phyloP scores from a whole-genome alignment of 1,139 yeast species.

The Zygosaccharomyces pseudobailii region DNA sequence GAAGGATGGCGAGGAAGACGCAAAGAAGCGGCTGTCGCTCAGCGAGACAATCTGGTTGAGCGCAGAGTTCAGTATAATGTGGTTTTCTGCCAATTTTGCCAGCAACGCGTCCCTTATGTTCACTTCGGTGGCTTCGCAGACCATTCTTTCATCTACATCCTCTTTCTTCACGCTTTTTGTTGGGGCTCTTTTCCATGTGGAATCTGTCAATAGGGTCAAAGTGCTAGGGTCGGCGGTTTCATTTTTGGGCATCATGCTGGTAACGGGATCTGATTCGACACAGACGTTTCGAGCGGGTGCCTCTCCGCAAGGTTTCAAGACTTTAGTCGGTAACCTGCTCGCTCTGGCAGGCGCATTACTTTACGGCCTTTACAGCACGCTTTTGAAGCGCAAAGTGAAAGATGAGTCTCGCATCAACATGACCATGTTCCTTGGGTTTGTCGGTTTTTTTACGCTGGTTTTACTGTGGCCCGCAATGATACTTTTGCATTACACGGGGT shows the following conservation, averaged over 20 bases:
- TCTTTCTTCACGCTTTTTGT: slow-evolving; percentile 85
- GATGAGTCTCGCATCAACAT: slow-evolving; percentile 75
- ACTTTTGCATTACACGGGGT: slow-evolving; percentile 53
- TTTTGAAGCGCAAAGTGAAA: slow-evolving; percentile 66
- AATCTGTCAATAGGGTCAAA: slow-evolving; percentile 60
- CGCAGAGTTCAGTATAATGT: slow-evolving; percentile 73
- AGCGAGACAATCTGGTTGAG: slow-evolving; percentile 57
- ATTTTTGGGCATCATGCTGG: slow-evolving; percentile 72
- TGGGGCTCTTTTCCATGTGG: slow-evolving; percentile 73
- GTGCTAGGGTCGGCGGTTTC: slow-evolving; percentile 66
- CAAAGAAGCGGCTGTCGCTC: slow-evolving; percentile 29
- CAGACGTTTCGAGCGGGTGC: slow-evolving; percentile 3
- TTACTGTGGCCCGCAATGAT: slow-evolving; percentile 81
- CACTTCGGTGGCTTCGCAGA: slow-evolving; percentile 90
- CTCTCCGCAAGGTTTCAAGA: slow-evolving; percentile 36
- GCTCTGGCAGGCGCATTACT: slow-evolving; percentile 81
- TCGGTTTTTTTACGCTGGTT: slow-evolving; percentile 74
- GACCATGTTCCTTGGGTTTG: slow-evolving; percentile 88
- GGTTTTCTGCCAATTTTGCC: slow-evolving; percentile 87
- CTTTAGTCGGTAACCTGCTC: slow-evolving; percentile 68
- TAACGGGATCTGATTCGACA: slow-evolving; percentile 55
- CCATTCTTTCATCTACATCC: slow-evolving; percentile 85
- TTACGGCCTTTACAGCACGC: slow-evolving; percentile 87
- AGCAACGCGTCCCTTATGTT: slow-evolving; percentile 83
- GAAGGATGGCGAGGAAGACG: slow-evolving; percentile 13